A percentile compares a stretch with the other conserved stretches of the same genome.
Conservation (phyloP, 2,329 filamentous ascomycete species). For the Elsinoe ampelina region DNA sequence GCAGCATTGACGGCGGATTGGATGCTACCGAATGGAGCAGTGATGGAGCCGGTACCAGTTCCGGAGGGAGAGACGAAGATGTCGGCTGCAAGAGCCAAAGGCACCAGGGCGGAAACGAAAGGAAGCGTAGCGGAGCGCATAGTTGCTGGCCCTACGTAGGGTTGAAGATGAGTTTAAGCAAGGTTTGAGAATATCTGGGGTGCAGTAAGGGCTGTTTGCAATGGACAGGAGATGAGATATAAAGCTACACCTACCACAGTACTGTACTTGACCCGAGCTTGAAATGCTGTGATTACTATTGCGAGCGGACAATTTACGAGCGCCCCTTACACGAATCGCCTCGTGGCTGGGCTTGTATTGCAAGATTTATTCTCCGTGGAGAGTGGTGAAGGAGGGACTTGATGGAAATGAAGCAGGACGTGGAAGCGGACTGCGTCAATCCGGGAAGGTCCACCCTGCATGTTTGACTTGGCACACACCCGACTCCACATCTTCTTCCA, state of each 20-base stretch:
- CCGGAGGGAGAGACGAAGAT: constrained; percentile 41
- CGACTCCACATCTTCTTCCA: constrained; percentile 8
- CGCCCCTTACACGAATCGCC: background rate
- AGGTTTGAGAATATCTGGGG: background rate
- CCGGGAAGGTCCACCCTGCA: background rate
- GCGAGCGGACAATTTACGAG: background rate
- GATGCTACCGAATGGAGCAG: constrained; percentile 37
- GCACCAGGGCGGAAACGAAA: background rate
- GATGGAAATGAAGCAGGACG: background rate
- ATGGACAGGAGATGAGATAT: background rate
- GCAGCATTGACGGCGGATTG: constrained; percentile 40
- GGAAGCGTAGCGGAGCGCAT: background rate
- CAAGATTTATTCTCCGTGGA: background rate
- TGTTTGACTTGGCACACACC: constrained; percentile 9
- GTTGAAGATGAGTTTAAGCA: background rate
- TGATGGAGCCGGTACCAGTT: constrained; percentile 33
- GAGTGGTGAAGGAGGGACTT: background rate
- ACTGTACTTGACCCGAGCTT: background rate
- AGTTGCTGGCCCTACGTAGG: background rate
- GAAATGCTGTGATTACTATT: background rate
- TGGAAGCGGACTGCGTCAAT: background rate
- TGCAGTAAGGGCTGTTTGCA: background rate
- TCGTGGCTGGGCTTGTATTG: background rate
- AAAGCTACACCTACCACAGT: background rate
- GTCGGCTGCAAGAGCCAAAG: constrained; percentile 18